Percentiles rank a stretch among this genome's conserved stretches.
Evolutionary conservation across 2,329 filamentous ascomycete genomes (phyloP).

Genomic region (Pseudogymnoascus sp.): DNA sequence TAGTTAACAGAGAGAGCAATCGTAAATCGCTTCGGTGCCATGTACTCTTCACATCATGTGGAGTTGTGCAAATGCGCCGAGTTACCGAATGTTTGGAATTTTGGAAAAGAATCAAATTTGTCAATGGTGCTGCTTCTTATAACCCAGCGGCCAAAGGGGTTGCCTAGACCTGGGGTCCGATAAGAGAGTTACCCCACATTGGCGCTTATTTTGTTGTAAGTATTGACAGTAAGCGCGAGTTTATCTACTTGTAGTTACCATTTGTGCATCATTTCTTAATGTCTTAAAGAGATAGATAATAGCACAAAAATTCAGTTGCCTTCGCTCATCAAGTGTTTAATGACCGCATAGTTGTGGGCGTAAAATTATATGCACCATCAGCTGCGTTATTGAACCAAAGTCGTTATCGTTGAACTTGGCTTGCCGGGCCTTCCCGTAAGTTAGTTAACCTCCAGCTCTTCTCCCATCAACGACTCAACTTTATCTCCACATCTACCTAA

Average conservation of each 20-base stretch:
- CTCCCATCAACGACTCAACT: constrained; percentile 8
- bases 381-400: background rate
- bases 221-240: background rate
- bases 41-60: background rate
- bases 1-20: background rate
- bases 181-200: background rate
- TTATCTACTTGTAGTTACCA: background rate
- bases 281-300: background rate
- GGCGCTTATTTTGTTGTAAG: background rate
- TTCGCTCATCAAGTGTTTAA: background rate
- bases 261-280: background rate
- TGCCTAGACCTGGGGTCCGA: background rate
- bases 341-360: background rate
- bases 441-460: constrained; percentile 10
- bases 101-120: background rate
- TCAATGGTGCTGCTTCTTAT: background rate
- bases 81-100: background rate
- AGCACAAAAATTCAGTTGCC: background rate
- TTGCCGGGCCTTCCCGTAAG: background rate
- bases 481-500: background rate
- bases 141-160: background rate
- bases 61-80: background rate
- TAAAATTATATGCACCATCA: background rate
- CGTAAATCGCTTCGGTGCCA: background rate
- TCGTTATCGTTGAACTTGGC: background rate